phyloP scores from a whole-genome alignment of 345 rosid genomes.

The Heritiera littoralis region DNA sequence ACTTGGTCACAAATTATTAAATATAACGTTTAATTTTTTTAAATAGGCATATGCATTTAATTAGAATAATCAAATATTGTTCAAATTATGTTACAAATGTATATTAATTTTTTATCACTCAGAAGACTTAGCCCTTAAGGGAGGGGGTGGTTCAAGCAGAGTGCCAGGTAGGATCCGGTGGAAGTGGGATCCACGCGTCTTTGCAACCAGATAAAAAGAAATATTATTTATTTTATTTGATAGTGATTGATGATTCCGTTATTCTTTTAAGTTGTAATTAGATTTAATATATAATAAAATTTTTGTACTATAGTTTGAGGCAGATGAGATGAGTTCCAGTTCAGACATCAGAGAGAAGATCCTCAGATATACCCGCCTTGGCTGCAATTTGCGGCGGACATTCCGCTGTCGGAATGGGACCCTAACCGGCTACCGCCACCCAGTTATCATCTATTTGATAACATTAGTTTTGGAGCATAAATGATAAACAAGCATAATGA shows the following conservation, averaged over 20 bases:
- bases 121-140: background rate
- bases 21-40: too few relatives aligned
- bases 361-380: background rate
- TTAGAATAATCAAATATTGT: too few relatives aligned
- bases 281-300: too few relatives aligned
- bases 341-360: too few relatives aligned
- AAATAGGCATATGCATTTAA: too few relatives aligned
- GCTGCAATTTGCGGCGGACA: background rate
- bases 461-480: too few relatives aligned
- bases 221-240: background rate
- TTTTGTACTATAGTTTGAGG: too few relatives aligned
- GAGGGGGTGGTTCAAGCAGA: background rate
- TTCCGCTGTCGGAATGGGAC: background rate
- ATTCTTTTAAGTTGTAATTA: background rate
- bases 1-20: too few relatives aligned
- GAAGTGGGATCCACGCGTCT: background rate
- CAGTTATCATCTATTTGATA: background rate
- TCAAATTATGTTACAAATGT: background rate
- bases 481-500: too few relatives aligned
- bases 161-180: conserved; percentile 1
- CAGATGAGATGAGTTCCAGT: too few relatives aligned
- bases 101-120: too few relatives aligned
- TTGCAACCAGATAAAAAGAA: background rate
- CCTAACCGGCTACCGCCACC: background rate
- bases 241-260: background rate